phyloP scores from a whole-genome alignment of 2,329 filamentous ascomycete genomes.

The Microthyrium microscopicum region DNA sequence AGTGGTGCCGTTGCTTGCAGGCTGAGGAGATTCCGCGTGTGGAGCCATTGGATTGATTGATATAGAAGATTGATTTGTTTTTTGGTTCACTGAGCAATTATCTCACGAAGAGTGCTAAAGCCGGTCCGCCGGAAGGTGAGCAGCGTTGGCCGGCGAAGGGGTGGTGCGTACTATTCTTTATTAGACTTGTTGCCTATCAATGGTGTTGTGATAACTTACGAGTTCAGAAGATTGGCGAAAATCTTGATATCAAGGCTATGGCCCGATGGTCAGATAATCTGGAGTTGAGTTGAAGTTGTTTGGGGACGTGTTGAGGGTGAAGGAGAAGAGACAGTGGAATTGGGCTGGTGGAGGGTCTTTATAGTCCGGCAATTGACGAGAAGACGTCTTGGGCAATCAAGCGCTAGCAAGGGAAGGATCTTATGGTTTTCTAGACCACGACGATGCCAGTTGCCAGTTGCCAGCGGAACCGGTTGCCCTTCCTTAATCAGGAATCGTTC shows the following conservation, averaged over 20 bases:
- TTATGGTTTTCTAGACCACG: too few relatives aligned
- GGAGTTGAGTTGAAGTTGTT: conserved; percentile 7
- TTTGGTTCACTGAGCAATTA: conserved; percentile 14
- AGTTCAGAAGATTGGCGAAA: conserved; percentile 98
- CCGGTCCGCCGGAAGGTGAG: conserved; percentile 70
- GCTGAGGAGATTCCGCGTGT: conserved; percentile 57
- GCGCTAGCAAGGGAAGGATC: too few relatives aligned
- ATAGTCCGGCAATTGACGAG: too few relatives aligned
- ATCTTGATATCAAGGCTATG: conserved; percentile 58
- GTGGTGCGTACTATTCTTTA: conserved; percentile 58
- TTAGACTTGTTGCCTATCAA: conserved; percentile 3
- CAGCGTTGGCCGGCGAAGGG: conserved; percentile 94
- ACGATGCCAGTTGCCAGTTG: too few relatives aligned
- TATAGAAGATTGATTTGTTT: conserved; percentile 6
- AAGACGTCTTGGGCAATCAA: too few relatives aligned
- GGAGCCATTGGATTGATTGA: conserved; percentile 57
- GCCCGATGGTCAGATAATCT: conserved; percentile 14
- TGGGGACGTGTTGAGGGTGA: not conserved
- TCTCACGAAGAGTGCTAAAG: conserved; percentile 32
- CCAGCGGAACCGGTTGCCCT: too few relatives aligned
- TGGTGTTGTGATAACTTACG: conserved; percentile 41
- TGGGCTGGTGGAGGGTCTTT: too few relatives aligned
- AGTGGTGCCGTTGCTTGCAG: conserved; percentile 26
- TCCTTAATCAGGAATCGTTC: too few relatives aligned
- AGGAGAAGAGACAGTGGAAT: not conserved